Percentiles rank a stretch among this genome's conserved stretches.
These are phyloP conservation scores for Lasiodiplodia hormozganensis DNA, from an alignment of 2,329 filamentous ascomycete species.

Conservation along the genomic window DNA sequence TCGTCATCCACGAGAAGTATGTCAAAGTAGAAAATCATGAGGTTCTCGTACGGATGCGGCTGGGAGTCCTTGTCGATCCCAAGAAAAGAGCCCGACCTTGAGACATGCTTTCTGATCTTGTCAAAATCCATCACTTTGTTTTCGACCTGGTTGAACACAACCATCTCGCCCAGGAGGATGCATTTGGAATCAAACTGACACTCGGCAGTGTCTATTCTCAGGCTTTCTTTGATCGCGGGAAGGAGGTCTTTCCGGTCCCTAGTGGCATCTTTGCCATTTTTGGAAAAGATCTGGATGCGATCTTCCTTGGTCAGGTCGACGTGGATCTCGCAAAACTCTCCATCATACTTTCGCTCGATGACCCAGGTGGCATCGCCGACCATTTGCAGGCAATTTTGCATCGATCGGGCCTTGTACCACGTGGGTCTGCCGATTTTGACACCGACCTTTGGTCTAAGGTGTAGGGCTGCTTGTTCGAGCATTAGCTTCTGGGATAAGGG, in stretches of 20 bases:
- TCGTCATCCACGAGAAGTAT: constrained; percentile 64
- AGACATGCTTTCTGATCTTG: constrained; percentile 81
- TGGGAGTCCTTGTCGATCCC: constrained; percentile 73
- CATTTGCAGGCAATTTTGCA: constrained; percentile 77
- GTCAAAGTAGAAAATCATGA: constrained; percentile 69
- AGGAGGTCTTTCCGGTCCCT: constrained; percentile 70
- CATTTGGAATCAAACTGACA: constrained; percentile 70
- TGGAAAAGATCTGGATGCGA: constrained; percentile 84
- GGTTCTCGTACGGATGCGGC: constrained; percentile 60
- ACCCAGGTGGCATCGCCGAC: constrained; percentile 67
- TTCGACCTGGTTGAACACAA: constrained; percentile 75
- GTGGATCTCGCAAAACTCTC: constrained; percentile 90
- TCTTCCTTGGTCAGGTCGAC: constrained; percentile 68
- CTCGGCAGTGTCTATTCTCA: constrained; percentile 65
- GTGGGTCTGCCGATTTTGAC: constrained; percentile 55
- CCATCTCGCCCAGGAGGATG: constrained; percentile 83
- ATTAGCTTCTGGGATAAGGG: constrained; percentile 40
- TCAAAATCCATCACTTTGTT: constrained; percentile 76
- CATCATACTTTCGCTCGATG: constrained; percentile 83
- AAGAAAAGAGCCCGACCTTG: constrained; percentile 73
- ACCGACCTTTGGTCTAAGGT: constrained; percentile 49
- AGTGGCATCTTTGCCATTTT: constrained; percentile 90
- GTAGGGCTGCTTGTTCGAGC: constrained; percentile 48
- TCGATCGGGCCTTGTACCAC: constrained; percentile 57
- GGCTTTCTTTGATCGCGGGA: constrained; percentile 67